Conservation (phyloP, 2,329 filamentous ascomycete genomes). For the Lachnellula willkommii region DNA sequence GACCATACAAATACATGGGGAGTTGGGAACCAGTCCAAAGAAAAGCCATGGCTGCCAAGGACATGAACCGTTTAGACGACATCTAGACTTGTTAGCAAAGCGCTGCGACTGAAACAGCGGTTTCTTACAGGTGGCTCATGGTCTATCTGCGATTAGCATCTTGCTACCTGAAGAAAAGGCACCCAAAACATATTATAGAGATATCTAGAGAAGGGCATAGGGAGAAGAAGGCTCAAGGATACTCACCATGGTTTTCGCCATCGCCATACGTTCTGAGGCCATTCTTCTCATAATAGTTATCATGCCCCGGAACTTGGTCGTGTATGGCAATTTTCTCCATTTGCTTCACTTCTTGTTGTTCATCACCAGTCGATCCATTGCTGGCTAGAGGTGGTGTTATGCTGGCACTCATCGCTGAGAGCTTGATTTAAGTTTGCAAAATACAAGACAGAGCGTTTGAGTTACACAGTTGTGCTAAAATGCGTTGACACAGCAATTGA, state of each 20-base stretch:
- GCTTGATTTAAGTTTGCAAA: neutral
- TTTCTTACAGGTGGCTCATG: conserved; percentile 35
- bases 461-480: neutral
- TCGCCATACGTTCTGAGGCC: conserved; percentile 42
- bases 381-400: neutral
- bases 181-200: too few relatives aligned
- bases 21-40: conserved; percentile 58
- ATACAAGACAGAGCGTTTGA: neutral
- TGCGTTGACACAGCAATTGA: neutral
- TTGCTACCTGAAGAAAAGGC: neutral
- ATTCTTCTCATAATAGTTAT: conserved; percentile 18
- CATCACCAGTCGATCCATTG: neutral
- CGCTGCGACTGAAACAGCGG: neutral
- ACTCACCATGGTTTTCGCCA: conserved; percentile 37
- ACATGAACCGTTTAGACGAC: conserved; percentile 55
- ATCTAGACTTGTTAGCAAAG: conserved; percentile 22
- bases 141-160: conserved; percentile 14
- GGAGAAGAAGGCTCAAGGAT: neutral
- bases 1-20: conserved; percentile 47
- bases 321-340: neutral
- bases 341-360: neutral
- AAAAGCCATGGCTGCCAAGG: conserved; percentile 52
- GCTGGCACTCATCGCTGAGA: neutral
- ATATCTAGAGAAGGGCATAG: too few relatives aligned
- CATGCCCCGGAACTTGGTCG: conserved; percentile 20